Conservation (phyloP, 257 asterid genomes). For the Nicotiana noctiflora region DNA sequence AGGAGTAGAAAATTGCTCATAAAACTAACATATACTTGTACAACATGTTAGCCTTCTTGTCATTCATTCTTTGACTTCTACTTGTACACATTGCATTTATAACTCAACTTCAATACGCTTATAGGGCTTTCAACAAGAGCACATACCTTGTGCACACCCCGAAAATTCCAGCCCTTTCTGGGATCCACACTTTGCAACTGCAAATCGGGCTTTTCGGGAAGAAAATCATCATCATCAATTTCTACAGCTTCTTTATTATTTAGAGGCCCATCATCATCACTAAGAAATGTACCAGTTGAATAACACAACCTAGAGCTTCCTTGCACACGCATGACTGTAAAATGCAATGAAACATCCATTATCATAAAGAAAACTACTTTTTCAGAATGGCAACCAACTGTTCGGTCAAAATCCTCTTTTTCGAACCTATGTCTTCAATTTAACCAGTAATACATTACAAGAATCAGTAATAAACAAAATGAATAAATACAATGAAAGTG, state of each 20-base stretch:
- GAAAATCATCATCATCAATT: constrained; percentile 51
- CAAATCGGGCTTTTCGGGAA: constrained; percentile 52
- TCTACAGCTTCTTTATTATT: constrained; percentile 16
- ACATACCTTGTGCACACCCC: constrained; percentile 89
- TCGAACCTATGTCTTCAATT: not conserved
- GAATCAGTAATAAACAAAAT: not conserved
- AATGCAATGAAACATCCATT: not conserved
- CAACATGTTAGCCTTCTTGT: not conserved
- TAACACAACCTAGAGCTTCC: constrained; percentile 39
- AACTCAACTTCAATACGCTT: not conserved
- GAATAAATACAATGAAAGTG: not conserved
- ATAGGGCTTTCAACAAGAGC: not conserved
- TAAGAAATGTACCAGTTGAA: constrained; percentile 43
- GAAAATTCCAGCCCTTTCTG: constrained; percentile 78
- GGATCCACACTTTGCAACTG: constrained; percentile 86
- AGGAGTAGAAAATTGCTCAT: not conserved
- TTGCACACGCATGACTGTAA: constrained; percentile 38
- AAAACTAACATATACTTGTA: not conserved
- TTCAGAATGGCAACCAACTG: constrained; percentile 6
- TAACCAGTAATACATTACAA: not conserved
- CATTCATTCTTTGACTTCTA: not conserved
- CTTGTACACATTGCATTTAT: not conserved
- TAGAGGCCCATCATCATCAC: constrained; percentile 25
- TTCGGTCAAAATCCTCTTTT: constrained; percentile 4
- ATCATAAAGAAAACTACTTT: not conserved